These are phyloP conservation scores for Aspergillaceae sp. DNA, from an alignment of 2,329 filamentous ascomycete genomes.

Conservation along the genomic window DNA sequence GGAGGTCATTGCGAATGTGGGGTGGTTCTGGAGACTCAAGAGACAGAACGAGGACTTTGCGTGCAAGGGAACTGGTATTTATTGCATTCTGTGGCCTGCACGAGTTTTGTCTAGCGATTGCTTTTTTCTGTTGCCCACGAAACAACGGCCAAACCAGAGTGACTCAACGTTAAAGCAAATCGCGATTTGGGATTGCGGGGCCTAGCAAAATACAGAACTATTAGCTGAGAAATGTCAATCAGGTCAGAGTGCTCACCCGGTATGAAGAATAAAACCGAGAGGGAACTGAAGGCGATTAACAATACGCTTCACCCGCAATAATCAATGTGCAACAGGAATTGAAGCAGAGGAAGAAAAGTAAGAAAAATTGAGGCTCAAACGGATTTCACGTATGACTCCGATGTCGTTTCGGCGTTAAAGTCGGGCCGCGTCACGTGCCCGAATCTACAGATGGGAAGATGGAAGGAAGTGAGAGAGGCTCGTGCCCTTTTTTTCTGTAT, in stretches of 20 bases:
- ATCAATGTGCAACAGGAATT: no score
- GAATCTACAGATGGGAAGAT: not conserved
- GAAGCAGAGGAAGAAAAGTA: no score
- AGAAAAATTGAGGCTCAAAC: no score
- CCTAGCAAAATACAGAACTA: not conserved
- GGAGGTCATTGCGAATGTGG: conserved; percentile 17
- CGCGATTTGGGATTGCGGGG: not conserved
- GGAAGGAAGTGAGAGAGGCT: not conserved
- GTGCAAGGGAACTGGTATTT: conserved; percentile 12
- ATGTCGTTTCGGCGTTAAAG: no score
- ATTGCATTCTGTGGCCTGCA: conserved; percentile 5
- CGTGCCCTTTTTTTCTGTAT: not conserved
- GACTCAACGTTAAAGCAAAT: not conserved
- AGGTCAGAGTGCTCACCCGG: no score
- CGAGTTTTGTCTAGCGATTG: not conserved
- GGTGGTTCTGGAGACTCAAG: no score
- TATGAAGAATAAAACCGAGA: no score
- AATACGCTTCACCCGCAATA: not conserved
- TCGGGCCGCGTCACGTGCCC: not conserved
- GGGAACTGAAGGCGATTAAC: not conserved
- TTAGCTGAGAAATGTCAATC: not conserved
- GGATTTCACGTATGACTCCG: no score
- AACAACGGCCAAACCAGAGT: not conserved
- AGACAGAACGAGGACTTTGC: conserved; percentile 1
- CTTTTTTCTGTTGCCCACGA: not conserved